Conservation (phyloP, 2,329 filamentous ascomycete species). For the Sordariomycetes sp. region DNA sequence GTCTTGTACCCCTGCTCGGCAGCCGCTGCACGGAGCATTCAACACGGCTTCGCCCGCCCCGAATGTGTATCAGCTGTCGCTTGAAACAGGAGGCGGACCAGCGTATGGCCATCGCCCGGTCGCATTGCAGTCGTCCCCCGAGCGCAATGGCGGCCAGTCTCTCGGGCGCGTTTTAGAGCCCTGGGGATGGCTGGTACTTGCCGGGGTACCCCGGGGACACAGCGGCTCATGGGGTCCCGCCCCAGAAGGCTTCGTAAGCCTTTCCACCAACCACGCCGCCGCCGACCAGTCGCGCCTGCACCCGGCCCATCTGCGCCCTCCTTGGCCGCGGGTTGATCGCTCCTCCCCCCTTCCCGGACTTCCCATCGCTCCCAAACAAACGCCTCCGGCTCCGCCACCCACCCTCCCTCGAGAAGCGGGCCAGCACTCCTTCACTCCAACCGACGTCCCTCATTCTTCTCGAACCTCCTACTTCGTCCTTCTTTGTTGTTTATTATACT, state of each 20-base stretch:
- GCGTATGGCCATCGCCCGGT: background rate
- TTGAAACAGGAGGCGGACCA: background rate
- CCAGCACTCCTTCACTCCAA: background rate
- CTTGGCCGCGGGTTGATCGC: background rate
- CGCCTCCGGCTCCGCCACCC: background rate
- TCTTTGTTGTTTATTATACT: background rate
- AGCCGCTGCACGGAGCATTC: background rate
- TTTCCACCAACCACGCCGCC: background rate
- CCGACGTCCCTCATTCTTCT: background rate
- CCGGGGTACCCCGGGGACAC: background rate
- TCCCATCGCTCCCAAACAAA: background rate
- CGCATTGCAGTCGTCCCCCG: background rate
- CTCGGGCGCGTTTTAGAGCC: background rate
- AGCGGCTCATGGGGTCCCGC: background rate
- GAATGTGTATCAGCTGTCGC: background rate
- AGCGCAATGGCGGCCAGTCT: background rate
- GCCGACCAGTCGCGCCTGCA: background rate
- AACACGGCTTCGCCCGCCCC: background rate
- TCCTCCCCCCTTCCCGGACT: background rate
- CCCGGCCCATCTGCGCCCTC: background rate
- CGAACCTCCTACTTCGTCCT: background rate
- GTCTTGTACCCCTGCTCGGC: background rate
- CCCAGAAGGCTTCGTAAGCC: background rate
- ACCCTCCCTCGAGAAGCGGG: background rate
- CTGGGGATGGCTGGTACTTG: background rate